Percentiles rank a stretch among this genome's conserved stretches.
phyloP scores from a whole-genome alignment of 768 basidiomycete species.

The Polyporus arcularius region DNA sequence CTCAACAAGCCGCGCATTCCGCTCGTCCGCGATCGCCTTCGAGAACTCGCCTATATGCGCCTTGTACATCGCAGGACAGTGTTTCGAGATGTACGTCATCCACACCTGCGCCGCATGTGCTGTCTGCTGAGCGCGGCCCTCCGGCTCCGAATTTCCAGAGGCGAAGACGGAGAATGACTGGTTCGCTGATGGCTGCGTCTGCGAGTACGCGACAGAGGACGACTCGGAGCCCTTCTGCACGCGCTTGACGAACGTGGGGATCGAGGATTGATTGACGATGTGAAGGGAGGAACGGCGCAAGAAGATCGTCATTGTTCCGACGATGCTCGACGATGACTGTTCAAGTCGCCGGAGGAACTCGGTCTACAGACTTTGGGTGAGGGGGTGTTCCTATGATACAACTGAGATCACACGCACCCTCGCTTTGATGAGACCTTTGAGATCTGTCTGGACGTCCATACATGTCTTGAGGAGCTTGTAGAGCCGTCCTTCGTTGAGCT shows the following conservation, averaged over 20 bases:
- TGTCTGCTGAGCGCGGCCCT: slow-evolving; percentile 28
- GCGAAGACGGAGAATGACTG: slow-evolving; percentile 19
- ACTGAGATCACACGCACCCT: slow-evolving; percentile 46
- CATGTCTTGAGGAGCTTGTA: slow-evolving; percentile 84
- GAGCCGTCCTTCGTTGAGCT: slow-evolving; percentile 79
- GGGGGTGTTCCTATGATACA: neutral
- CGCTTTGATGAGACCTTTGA: slow-evolving; percentile 79
- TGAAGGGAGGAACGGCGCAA: slow-evolving; percentile 71
- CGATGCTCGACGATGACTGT: slow-evolving; percentile 59
- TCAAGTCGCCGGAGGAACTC: slow-evolving; percentile 82
- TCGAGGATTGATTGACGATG: slow-evolving; percentile 81
- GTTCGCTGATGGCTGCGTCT: slow-evolving; percentile 9
- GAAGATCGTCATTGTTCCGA: slow-evolving; percentile 68
- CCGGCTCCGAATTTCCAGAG: slow-evolving; percentile 35
- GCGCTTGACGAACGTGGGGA: slow-evolving; percentile 78
- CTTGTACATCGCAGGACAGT: slow-evolving; percentile 71
- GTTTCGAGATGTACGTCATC: slow-evolving; percentile 68
- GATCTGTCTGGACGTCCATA: slow-evolving; percentile 81
- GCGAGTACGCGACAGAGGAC: slow-evolving; percentile 14
- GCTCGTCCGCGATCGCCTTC: slow-evolving; percentile 70
- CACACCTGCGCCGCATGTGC: slow-evolving; percentile 54
- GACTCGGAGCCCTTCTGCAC: slow-evolving; percentile 45
- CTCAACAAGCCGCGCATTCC: slow-evolving; percentile 55
- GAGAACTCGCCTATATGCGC: slow-evolving; percentile 74
- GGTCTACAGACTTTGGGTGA: slow-evolving; percentile 41